Evolutionary conservation across 2,329 filamentous ascomycete species (phyloP).

Genomic region (Neospermospora avenae): DNA sequence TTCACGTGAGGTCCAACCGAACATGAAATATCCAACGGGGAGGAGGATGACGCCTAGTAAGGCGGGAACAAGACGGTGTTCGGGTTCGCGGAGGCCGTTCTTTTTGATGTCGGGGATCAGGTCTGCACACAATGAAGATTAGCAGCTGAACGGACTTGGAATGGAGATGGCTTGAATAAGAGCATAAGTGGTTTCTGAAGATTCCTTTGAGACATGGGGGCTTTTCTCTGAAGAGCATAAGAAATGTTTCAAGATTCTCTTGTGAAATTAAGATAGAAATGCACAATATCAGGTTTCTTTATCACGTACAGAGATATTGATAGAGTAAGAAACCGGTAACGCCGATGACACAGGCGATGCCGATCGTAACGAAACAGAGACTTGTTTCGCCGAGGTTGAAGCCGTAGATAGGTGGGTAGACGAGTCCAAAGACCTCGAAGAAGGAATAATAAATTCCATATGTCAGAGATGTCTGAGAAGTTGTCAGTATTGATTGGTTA

Average conservation of each 20-base stretch:
- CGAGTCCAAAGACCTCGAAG: slow-evolving; percentile 64
- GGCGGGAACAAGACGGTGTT: slow-evolving; percentile 51
- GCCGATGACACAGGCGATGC: slow-evolving; percentile 49
- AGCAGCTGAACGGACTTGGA: too few species aligned
- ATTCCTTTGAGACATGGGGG: too few species aligned
- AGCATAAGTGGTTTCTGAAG: too few species aligned
- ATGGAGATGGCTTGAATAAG: too few species aligned
- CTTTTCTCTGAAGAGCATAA: too few species aligned
- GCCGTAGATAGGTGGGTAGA: slow-evolving; percentile 54
- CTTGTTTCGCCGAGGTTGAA: slow-evolving; percentile 56
- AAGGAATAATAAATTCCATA: slow-evolving; percentile 60
- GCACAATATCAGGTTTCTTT: too few species aligned
- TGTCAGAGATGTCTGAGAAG: slow-evolving; percentile 41
- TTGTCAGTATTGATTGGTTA: not conserved
- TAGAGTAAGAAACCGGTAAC: slow-evolving; percentile 48
- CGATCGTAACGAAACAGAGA: slow-evolving; percentile 56
- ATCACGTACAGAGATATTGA: slow-evolving; percentile 42
- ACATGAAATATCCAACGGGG: slow-evolving; percentile 55
- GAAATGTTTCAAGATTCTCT: too few species aligned
- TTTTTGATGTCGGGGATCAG: slow-evolving; percentile 46
- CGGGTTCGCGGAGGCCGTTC: slow-evolving; percentile 47
- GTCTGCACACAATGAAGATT: too few species aligned
- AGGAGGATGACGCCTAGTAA: slow-evolving; percentile 48
- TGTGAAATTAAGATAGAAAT: too few species aligned
- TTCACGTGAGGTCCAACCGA: slow-evolving; percentile 49